Evolutionary conservation across 2,329 filamentous ascomycete species (phyloP).

Genomic region (Cyphellophora attinorum): DNA sequence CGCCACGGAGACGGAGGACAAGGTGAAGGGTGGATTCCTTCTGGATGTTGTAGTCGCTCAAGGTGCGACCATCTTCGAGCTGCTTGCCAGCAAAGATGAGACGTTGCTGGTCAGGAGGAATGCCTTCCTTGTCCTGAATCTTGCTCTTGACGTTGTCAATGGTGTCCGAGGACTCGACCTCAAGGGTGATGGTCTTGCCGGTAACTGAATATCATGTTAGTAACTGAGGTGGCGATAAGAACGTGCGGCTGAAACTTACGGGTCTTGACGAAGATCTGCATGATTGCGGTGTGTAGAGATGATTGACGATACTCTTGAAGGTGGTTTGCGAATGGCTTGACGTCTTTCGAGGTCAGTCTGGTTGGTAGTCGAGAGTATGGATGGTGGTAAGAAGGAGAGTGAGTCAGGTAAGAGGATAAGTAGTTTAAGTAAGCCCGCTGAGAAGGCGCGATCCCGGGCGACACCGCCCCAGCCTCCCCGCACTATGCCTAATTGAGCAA

Average conservation of each 20-base stretch:
- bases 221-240: constrained; percentile 13
- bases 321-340: constrained; percentile 6
- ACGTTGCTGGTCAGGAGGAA: constrained; percentile 49
- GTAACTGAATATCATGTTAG: constrained; percentile 43
- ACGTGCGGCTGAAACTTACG: constrained; percentile 49
- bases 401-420: constrained; percentile 12
- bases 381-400: constrained; percentile 9
- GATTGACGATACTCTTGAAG: constrained; percentile 7
- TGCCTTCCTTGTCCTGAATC: constrained; percentile 52
- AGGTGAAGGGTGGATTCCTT: constrained; percentile 62
- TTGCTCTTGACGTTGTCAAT: constrained; percentile 50
- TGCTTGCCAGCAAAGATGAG: constrained; percentile 51
- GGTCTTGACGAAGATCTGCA: constrained; percentile 99
- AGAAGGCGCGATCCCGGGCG: neutral
- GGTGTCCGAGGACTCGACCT: constrained; percentile 39
- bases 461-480: neutral
- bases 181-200: constrained; percentile 46
- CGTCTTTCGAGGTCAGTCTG: neutral
- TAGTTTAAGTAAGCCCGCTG: constrained; percentile 5
- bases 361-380: constrained; percentile 4
- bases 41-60: constrained; percentile 48
- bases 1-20: constrained; percentile 62
- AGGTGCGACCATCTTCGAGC: constrained; percentile 47
- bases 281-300: constrained; percentile 38
- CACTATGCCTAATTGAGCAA: neutral